phyloP scores from a whole-genome alignment of 2,329 filamentous ascomycete species.

The Phialocephala subalpina region DNA sequence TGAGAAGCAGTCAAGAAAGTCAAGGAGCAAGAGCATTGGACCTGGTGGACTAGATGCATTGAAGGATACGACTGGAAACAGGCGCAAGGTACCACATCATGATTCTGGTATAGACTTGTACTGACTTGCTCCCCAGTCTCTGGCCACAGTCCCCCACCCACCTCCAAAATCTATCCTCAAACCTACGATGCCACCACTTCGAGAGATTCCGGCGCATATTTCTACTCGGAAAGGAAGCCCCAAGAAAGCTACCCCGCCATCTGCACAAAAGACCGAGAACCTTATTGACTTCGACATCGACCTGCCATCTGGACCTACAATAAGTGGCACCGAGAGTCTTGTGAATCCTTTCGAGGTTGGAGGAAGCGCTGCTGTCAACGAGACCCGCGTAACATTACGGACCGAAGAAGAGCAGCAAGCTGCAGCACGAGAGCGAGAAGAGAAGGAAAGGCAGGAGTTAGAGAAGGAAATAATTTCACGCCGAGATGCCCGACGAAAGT shows the following conservation, averaged over 20 bases:
- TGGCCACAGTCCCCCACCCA: slow-evolving; percentile 47
- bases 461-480: slow-evolving; percentile 73
- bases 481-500: slow-evolving; percentile 90
- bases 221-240: slow-evolving; percentile 40
- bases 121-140: slow-evolving; percentile 37
- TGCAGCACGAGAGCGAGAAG: slow-evolving; percentile 73
- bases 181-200: slow-evolving; percentile 72
- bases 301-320: slow-evolving; percentile 27
- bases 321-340: slow-evolving; percentile 49
- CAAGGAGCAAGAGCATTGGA: slow-evolving; percentile 94
- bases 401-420: slow-evolving; percentile 77
- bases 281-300: slow-evolving; percentile 42
- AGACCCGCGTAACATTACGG: slow-evolving; percentile 67
- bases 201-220: slow-evolving; percentile 67
- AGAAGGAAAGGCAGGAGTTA: slow-evolving; percentile 65
- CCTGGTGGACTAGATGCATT: slow-evolving; percentile 88
- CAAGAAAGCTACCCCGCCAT: slow-evolving; percentile 40
- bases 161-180: slow-evolving; percentile 80
- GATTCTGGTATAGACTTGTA: slow-evolving; percentile 30
- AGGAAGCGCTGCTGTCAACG: slow-evolving; percentile 45
- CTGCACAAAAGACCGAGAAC: slow-evolving; percentile 31
- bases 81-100: slow-evolving; percentile 71
- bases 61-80: slow-evolving; percentile 77
- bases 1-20: slow-evolving; percentile 61
- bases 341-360: slow-evolving; percentile 55